Base-by-base conservation (phyloP, 2,329 filamentous ascomycete genomes). In the Cladosporium sp. region DNA sequence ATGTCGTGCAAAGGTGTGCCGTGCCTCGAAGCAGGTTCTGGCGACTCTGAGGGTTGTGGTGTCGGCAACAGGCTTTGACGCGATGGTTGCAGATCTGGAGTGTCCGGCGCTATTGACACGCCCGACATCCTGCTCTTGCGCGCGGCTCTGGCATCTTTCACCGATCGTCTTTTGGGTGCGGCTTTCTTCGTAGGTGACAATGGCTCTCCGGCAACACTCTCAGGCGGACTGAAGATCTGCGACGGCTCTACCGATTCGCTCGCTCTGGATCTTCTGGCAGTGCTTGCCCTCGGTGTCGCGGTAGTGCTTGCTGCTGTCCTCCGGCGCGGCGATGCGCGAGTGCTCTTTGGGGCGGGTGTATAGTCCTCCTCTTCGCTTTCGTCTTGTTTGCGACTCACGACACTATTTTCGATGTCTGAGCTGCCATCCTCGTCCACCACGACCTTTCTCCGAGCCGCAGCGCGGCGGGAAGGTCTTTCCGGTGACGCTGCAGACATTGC, bases 341-440 rank as follows among this genome's bases (percentile, higher is more conserved):
- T 80, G 43, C 74, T 76, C 54, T 78, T 79, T 1, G 85, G 80
- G 44, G 85, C 86, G 2, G 89, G 89, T 42, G 86, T 86, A 63
- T 90, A 93, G 46, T 95, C 88, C 46, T 91, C 86, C 46, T 86
- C 81, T 28, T 85, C 77, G 28, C 77, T 79, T 13, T 81, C 76
- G 33, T 82, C 74, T 55, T 80, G 77, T 38, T 48, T 52, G 32
- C 55, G 60, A 54, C 58, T 81, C 76, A 57, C 78, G 75, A 61
- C 80, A 74, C 37, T 77, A 71, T 86, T 82, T 53, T 89, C 87
- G 54, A 62, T 49, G 43, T 66, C 65, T 9, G 64, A 67, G 22
- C 55, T 56, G 43, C 95, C 89, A 40, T 92, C 89, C 59, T 95
- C 89, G 32, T 50, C 48, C 55, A 91, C 74, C 44, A 95, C 78